Percentiles rank a stretch among this genome's conserved stretches.
Evolutionary conservation across 345 rosid genomes (phyloP).

Genomic region (Hirschfeldia incana): DNA sequence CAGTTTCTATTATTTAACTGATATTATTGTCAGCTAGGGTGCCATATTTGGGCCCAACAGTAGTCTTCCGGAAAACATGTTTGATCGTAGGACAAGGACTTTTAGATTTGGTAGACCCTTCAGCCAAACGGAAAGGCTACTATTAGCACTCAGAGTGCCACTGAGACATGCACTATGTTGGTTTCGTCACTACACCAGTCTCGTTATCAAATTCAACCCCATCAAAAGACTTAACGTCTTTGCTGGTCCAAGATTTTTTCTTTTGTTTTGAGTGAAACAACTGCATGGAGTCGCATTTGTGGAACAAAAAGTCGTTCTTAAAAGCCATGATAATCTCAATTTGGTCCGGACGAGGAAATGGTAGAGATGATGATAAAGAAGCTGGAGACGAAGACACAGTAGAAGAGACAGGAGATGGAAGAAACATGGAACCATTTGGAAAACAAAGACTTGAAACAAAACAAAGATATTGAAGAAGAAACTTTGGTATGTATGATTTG

Average conservation of each 20-base stretch:
- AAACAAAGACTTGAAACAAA: background rate
- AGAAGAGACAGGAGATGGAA: background rate
- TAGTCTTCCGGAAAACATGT: too few species aligned
- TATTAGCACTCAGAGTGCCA: background rate
- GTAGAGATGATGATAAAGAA: background rate
- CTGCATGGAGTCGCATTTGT: background rate
- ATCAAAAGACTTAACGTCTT: background rate
- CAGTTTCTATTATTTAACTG: too few species aligned
- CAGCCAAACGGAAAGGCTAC: background rate
- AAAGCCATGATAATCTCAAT: background rate
- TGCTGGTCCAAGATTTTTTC: background rate
- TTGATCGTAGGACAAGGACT: too few species aligned
- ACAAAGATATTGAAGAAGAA: background rate
- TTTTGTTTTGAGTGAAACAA: background rate
- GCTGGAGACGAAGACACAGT: background rate
- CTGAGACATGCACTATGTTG: background rate
- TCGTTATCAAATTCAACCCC: background rate
- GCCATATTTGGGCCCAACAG: too few species aligned
- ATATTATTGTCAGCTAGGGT: too few species aligned
- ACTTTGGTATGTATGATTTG: background rate
- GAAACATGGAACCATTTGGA: background rate
- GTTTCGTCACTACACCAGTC: background rate
- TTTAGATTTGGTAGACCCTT: too few species aligned
- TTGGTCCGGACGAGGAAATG: background rate
- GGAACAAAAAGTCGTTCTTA: background rate